Evolutionary conservation across 345 rosid genomes (phyloP).

Genomic region (Ceriops decandra): DNA sequence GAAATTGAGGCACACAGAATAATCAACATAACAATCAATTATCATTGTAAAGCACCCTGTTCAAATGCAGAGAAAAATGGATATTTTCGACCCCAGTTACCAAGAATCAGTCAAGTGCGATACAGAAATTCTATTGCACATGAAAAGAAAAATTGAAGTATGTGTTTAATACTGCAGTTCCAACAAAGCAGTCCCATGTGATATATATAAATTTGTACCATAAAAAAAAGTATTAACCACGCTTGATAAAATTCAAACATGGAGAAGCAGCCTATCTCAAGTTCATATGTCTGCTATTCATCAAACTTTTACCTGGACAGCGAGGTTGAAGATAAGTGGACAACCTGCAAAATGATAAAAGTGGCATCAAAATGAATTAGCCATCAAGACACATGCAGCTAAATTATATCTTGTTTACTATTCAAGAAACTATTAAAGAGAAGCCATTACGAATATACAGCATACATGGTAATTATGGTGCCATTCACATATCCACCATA

Average conservation of each 20-base stretch:
- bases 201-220: neutral
- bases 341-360: constrained; percentile 46
- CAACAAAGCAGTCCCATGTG: no score
- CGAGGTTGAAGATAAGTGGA: constrained; percentile 80
- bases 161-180: no score
- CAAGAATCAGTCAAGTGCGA: no score
- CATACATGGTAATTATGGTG: constrained; percentile 68
- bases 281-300: neutral
- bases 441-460: constrained; percentile 6
- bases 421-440: constrained; percentile 1
- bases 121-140: no score
- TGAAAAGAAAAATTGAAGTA: no score
- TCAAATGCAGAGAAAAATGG: no score
- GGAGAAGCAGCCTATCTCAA: neutral
- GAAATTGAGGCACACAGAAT: no score
- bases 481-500: constrained; percentile 79
- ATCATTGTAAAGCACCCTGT: no score
- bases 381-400: neutral
- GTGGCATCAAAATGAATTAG: constrained; percentile 7
- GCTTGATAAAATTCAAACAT: neutral
- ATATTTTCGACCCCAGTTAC: no score
- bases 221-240: neutral
- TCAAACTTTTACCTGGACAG: constrained; percentile 66
- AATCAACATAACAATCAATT: no score
- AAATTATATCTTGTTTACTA: no score